Evolutionary conservation across 371 early-diverging fungal species (phyloP).

Genomic region (Mortierella polycephala): DNA sequence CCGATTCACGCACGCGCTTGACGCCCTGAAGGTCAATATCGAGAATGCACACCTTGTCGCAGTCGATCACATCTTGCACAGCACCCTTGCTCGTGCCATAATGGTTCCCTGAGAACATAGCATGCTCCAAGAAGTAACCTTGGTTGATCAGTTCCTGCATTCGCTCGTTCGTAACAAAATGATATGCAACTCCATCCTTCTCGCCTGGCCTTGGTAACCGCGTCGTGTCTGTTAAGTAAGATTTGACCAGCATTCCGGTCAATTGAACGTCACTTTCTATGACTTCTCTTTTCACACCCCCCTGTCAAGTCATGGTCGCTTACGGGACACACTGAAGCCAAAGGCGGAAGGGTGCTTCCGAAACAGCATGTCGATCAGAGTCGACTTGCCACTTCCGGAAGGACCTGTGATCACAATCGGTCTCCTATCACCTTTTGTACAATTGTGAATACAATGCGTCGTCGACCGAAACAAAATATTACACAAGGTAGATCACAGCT

Average conservation of each 20-base stretch:
- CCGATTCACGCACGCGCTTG: conserved; percentile 70
- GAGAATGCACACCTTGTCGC: conserved; percentile 83
- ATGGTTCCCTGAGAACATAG: conserved; percentile 93
- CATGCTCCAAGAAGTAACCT: conserved; percentile 92
- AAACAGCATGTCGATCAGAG: conserved; percentile 91
- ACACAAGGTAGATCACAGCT: too few relatives aligned
- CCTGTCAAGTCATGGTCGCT: conserved; percentile 26
- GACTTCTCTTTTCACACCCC: background rate
- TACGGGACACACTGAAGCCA: conserved; percentile 96
- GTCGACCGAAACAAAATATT: background rate
- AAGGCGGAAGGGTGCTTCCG: conserved; percentile 84
- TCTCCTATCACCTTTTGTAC: conserved; percentile 21
- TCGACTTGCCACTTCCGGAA: conserved; percentile 97
- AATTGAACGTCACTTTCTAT: too few relatives aligned
- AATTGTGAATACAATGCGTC: background rate
- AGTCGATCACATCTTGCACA: conserved; percentile 75
- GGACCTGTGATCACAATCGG: conserved; percentile 91
- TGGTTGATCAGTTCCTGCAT: conserved; percentile 77
- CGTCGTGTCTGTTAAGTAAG: conserved; percentile 84
- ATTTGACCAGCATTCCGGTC: background rate
- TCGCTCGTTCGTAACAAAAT: conserved; percentile 82
- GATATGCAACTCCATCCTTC: conserved; percentile 90
- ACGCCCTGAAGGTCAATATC: conserved; percentile 95
- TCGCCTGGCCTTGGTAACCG: conserved; percentile 92
- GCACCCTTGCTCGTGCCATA: conserved; percentile 90